Evolutionary conservation across 768 basidiomycete species (phyloP).

Genomic region (Leccinum uliginosum): DNA sequence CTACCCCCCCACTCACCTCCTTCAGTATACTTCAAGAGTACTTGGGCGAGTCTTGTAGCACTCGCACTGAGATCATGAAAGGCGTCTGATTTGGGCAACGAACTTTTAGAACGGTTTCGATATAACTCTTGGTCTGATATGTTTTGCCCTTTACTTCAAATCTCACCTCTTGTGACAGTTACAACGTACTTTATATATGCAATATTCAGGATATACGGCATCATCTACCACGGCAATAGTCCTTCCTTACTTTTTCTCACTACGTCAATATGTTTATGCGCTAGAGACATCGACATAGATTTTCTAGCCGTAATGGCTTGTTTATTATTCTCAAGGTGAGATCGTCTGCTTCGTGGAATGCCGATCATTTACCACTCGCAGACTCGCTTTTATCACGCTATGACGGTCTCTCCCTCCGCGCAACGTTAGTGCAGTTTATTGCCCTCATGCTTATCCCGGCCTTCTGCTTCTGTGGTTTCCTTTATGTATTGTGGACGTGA

Average conservation of each 20-base stretch:
- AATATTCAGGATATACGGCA: slow-evolving; percentile 70
- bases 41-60: slow-evolving; percentile 51
- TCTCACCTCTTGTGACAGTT: slow-evolving; percentile 40
- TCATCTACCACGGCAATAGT: slow-evolving; percentile 51
- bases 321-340: slow-evolving; percentile 81
- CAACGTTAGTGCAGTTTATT: slow-evolving; percentile 89
- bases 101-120: slow-evolving; percentile 84
- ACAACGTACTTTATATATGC: slow-evolving; percentile 76
- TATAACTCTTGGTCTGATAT: slow-evolving; percentile 69
- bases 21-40: slow-evolving; percentile 78
- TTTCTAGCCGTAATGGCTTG: slow-evolving; percentile 85
- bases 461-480: slow-evolving; percentile 89
- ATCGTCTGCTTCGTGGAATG: background rate
- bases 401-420: slow-evolving; percentile 81
- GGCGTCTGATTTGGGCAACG: slow-evolving; percentile 11
- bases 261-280: slow-evolving; percentile 40
- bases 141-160: background rate
- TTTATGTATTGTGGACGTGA: slow-evolving; percentile 92
- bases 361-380: slow-evolving; percentile 24
- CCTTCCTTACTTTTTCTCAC: background rate
- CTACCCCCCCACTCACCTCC: slow-evolving; percentile 4
- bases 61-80: slow-evolving; percentile 6
- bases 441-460: slow-evolving; percentile 80
- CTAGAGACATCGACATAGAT: slow-evolving; percentile 69
- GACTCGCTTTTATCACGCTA: slow-evolving; percentile 86